Conservation (phyloP, 345 rosid genomes). For the Eucalyptus curtisii region DNA sequence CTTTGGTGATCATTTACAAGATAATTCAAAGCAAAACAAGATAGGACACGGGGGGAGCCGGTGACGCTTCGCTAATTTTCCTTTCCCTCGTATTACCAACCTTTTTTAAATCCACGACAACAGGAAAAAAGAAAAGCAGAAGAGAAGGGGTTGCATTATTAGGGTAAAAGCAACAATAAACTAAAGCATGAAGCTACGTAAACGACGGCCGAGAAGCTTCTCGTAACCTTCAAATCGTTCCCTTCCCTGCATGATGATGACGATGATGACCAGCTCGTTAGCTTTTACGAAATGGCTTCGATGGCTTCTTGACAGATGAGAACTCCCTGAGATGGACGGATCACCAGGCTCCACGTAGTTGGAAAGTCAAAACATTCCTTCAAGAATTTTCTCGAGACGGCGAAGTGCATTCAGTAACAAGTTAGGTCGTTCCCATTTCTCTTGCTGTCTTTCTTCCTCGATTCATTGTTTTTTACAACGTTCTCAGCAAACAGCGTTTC, state of each 20-base stretch:
- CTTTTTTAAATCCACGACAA: neutral
- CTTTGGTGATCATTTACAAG: neutral
- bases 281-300: neutral
- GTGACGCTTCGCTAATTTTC: neutral
- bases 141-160: neutral
- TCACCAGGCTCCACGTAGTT: neutral
- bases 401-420: neutral
- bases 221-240: neutral
- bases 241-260: neutral
- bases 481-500: neutral
- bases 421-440: neutral
- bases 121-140: neutral
- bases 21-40: neutral
- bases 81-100: neutral
- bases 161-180: neutral
- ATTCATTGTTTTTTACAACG: neutral
- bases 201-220: neutral
- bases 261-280: neutral
- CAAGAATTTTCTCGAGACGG: neutral
- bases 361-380: neutral
- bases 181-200: neutral
- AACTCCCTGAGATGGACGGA: neutral
- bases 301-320: neutral
- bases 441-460: neutral
- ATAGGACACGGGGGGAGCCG: neutral